phyloP scores from a whole-genome alignment of 129 eudicot species.

The Flaveria sonorensis region DNA sequence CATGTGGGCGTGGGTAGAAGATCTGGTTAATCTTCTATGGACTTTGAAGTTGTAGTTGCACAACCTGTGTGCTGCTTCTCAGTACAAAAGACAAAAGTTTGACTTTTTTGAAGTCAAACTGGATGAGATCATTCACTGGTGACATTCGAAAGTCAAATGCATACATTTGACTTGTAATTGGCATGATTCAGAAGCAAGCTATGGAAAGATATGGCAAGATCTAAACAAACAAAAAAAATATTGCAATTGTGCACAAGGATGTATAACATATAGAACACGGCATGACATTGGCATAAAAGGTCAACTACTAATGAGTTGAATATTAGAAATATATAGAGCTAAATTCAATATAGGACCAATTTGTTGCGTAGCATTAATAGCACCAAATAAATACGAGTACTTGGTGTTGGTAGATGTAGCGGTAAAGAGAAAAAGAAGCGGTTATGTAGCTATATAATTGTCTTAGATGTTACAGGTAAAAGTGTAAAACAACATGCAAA shows the following conservation, averaged over 20 bases:
- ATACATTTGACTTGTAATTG: conserved; percentile 19
- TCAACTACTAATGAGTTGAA: not conserved
- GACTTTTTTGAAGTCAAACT: conserved; percentile 28
- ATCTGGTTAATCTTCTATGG: conserved; percentile 17
- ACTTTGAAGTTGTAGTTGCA: conserved; percentile 24
- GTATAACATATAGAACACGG: not conserved
- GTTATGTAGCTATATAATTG: not conserved
- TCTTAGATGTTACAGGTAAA: not conserved
- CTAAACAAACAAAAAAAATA: not conserved
- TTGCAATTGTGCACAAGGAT: not conserved
- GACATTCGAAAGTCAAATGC: conserved; percentile 32
- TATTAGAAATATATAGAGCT: not conserved
- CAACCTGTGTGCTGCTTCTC: conserved; percentile 32
- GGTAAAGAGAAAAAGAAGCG: not conserved
- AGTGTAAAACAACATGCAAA: not conserved
- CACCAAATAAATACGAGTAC: not conserved
- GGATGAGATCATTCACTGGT: conserved; percentile 32
- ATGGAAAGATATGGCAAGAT: not conserved
- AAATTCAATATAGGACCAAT: not conserved
- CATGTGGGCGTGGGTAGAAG: conserved; percentile 35
- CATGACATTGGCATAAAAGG: not conserved
- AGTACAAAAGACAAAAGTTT: not conserved
- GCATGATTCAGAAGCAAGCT: conserved; percentile 1
- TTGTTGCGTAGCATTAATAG: not conserved
- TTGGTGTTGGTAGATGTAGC: not conserved